Base-by-base conservation (phyloP, 2,329 filamentous ascomycete genomes). In the Neofusicoccum kwambonambiense region DNA sequence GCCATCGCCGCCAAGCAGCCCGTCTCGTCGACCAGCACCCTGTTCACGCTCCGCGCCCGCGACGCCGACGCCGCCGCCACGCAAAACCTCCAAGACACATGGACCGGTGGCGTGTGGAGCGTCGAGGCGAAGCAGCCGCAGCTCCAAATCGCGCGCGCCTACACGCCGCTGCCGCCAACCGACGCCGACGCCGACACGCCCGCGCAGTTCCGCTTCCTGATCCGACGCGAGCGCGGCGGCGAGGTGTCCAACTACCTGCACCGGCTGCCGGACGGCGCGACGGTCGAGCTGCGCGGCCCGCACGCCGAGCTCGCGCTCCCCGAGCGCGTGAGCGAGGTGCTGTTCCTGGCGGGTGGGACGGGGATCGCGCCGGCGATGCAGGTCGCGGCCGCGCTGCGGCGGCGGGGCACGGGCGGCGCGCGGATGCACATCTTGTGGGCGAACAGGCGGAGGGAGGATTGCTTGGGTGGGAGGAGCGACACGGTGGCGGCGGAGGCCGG, bases 61-160 rank as follows among this genome's bases (percentile, higher is more conserved):
- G 73, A 76, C n/a, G 72, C 69, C 35, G 13, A 4, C 60, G 72
- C 70, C 35, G n/a, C 37, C 41, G 22, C 41, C 4, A 41, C 56
- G n/a, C 57, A 63, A 15, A 31, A 35, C 56, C 68, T 77, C 5
- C 71, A 69, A 41, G 72, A 78, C 37, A 71, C 70, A 15, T 89
- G 87, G 86, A 77, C 78, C 49, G 82, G 86, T 64, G 90, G 90
- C 4, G 83, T 96, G 47, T 96, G 92, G 90, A 93, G 90, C 68
- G 89, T 98, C 39, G 90, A 97, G 80, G 88, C 97, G 73, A 97
- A 96, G 79, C 95, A 98, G 79, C 95, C 95, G 2, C 89, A 97
- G 75, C 80, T 98, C 65, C 93, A 97, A 78, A 96, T 99, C 70
- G 91, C 92, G 49, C 82, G 95, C 67, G 89, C 92, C 65, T 99